Conservation (phyloP, 305 asterid species). For the Stenogyne calaminthoides region DNA sequence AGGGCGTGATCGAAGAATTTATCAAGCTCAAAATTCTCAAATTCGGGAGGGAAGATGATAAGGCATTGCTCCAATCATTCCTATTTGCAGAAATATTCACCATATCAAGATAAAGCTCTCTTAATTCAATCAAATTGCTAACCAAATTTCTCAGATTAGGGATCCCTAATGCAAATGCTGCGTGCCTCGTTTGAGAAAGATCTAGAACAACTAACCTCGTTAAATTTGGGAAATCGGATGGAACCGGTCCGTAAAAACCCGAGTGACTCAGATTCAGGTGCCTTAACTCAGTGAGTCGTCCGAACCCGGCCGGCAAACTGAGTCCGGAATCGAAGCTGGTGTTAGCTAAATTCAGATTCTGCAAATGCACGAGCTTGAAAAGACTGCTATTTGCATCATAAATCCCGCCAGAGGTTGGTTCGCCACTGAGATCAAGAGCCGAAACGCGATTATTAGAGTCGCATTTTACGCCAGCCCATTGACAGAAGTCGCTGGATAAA, state of each 20-base stretch:
- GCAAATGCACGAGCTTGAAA: constrained; percentile 43
- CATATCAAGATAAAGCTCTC: constrained; percentile 54
- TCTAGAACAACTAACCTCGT: constrained; percentile 58
- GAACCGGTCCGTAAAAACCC: constrained; percentile 54
- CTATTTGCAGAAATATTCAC: constrained; percentile 43
- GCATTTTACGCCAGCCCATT: constrained; percentile 62
- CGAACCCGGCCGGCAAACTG: constrained; percentile 43
- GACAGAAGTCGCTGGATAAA: constrained; percentile 44
- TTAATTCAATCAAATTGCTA: constrained; percentile 36
- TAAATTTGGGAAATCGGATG: constrained; percentile 43
- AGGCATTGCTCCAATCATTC: no score
- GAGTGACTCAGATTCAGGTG: constrained; percentile 49
- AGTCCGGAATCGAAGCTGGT: constrained; percentile 35
- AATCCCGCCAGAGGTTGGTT: constrained; percentile 45
- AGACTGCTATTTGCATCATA: constrained; percentile 32
- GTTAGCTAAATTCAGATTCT: constrained; percentile 45
- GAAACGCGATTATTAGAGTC: constrained; percentile 44
- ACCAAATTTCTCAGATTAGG: constrained; percentile 41
- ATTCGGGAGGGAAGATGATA: no score
- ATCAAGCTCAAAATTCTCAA: no score
- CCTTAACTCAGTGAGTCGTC: constrained; percentile 37
- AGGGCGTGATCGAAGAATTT: no score
- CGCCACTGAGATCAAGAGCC: constrained; percentile 50
- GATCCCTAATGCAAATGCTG: constrained; percentile 30
- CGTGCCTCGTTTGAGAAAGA: constrained; percentile 35